A percentile compares a stretch with the other conserved stretches of the same genome.
Evolutionary conservation across 73 alveolate species (phyloP).

Genomic region (Effrenium voratum): DNA sequence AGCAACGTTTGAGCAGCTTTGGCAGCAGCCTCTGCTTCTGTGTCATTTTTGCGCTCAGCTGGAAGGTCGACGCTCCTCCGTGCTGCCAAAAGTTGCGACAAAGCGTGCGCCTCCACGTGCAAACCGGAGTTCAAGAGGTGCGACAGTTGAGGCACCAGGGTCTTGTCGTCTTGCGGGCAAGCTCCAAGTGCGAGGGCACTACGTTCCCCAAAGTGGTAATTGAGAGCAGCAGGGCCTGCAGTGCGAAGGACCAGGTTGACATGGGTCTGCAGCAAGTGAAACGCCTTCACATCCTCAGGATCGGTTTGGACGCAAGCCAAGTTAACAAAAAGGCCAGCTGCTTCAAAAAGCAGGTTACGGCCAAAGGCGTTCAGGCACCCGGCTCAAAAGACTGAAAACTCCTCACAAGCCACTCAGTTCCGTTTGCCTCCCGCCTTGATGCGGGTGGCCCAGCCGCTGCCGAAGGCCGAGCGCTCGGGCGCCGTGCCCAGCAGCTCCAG

Average conservation of each 20-base stretch:
- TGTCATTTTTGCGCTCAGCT: no score
- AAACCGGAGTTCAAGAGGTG: no score
- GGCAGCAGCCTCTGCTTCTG: no score
- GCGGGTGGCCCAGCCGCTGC: constrained; percentile 67
- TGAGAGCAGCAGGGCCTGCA: neutral
- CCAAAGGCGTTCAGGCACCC: no score
- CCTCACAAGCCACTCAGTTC: neutral
- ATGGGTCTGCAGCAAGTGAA: constrained; percentile 37
- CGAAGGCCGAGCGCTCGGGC: neutral
- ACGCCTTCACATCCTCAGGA: constrained; percentile 49
- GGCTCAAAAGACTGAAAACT: neutral
- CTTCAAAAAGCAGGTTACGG: no score
- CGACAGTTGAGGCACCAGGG: neutral
- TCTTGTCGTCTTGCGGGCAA: no score
- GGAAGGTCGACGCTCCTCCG: no score
- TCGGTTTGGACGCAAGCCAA: neutral
- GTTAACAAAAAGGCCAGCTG: no score
- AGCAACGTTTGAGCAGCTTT: no score
- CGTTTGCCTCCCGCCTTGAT: constrained; percentile 9
- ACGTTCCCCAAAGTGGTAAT: neutral
- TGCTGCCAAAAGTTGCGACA: no score
- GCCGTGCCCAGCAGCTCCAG: neutral
- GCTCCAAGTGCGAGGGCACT: neutral
- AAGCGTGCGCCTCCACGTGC: no score
- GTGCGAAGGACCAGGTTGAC: constrained; percentile 5